Evolutionary conservation across 768 basidiomycete species (phyloP), one percentile per base, ranked within the genome.

Genomic region (Panellus pusillus): DNA sequence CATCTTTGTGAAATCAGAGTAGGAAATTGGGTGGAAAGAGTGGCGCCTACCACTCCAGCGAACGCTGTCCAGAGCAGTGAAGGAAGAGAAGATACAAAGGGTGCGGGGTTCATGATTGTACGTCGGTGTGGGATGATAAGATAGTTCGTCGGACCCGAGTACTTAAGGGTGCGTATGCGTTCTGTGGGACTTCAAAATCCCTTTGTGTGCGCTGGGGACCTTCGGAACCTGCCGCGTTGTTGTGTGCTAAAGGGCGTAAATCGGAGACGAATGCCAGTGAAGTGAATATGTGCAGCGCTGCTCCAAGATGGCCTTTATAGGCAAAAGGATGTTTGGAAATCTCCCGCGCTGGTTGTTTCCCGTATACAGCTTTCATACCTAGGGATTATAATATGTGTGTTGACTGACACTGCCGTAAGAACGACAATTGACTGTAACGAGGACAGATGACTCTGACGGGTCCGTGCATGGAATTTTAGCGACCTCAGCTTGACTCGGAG

Each of bases 311-410:
- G 32, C 32, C 32, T 35, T 35, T 35, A 35, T 35, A 35, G 32
- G 32, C 32, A 14, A 35, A 3, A 7, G 14, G 14, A 35, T 3
- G 24, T 24, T 24, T 14, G 32, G n/a, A 14, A 35, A 8, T 3
- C 44, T 24, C 20, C 29, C 44, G 29, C 15, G 19, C 14, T 45
- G 44, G 44, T 29, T 13, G n/a, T 4, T 9, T 38, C 36, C 24
- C 53, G 43, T 19, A 55, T 55, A 55, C 54, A 55, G 54, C 54
- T 38, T 47, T 55, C 31, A 48, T 44, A 44, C 44, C 37, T 49
- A 32, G 32, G 12, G 11, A 35, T 45, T 37, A 44, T 45, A 24
- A 24, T 24, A 48, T 42, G 27, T 35, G 9, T 35, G 48, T 19
- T 40, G 24, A 43, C 18, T 31, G 18, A 38, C 54, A 55, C 36